Evolutionary conservation across 257 asterid species (phyloP).

Genomic region (Solanum chilense): DNA sequence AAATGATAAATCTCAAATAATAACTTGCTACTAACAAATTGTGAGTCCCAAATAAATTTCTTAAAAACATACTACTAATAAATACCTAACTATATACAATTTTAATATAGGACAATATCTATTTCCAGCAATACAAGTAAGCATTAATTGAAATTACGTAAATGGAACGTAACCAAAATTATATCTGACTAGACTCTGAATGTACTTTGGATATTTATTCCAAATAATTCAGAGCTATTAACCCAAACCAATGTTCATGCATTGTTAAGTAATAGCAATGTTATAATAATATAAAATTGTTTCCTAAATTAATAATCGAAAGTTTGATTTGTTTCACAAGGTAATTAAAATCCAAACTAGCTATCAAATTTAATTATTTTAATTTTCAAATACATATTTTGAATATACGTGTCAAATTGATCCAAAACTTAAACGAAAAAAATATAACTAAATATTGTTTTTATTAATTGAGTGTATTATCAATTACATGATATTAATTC

Average conservation of each 20-base stretch:
- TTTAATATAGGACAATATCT: neutral
- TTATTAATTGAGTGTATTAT: neutral
- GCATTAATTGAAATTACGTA: neutral
- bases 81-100: neutral
- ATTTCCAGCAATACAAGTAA: neutral
- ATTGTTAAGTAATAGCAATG: neutral
- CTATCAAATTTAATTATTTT: too few relatives aligned
- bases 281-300: too few relatives aligned
- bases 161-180: neutral
- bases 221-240: neutral
- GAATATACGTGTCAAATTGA: neutral
- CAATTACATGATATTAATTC: neutral
- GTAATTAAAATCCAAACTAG: neutral
- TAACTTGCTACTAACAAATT: neutral
- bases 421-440: too few relatives aligned
- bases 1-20: neutral
- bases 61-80: neutral
- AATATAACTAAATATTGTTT: too few relatives aligned
- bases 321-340: neutral
- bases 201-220: neutral
- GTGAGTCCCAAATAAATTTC: neutral
- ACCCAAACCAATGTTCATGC: neutral
- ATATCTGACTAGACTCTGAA: neutral
- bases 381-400: neutral
- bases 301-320: neutral